phyloP scores from a whole-genome alignment of 2,329 filamentous ascomycete species.

The Neofusicoccum cordaticola region DNA sequence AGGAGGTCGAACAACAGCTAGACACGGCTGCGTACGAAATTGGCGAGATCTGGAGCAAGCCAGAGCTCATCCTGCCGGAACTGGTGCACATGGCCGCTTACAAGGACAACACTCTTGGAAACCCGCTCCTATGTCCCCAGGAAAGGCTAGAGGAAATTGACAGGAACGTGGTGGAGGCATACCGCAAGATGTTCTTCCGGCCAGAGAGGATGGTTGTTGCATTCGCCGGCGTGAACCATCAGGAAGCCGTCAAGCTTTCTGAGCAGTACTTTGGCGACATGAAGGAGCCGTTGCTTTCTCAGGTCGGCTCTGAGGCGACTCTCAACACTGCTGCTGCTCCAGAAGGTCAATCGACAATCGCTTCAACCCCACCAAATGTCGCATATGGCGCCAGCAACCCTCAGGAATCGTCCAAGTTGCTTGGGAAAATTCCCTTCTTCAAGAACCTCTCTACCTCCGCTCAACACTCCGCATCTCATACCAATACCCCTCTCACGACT shows the following conservation, averaged over 20 bases:
- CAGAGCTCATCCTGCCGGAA: constrained; percentile 92
- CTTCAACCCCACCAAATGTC: not conserved
- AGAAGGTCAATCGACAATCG: constrained; percentile 22
- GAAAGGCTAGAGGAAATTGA: constrained; percentile 77
- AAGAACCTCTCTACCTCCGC: constrained; percentile 82
- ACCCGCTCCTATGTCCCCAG: constrained; percentile 85
- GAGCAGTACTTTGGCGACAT: constrained; percentile 92
- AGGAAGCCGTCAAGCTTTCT: constrained; percentile 72
- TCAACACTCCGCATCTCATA: constrained; percentile 53
- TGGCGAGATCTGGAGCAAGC: constrained; percentile 95
- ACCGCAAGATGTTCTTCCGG: constrained; percentile 78
- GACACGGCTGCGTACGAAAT: constrained; percentile 94
- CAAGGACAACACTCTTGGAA: constrained; percentile 92
- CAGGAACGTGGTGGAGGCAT: constrained; percentile 69
- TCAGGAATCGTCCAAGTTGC: constrained; percentile 61
- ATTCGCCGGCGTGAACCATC: constrained; percentile 86
- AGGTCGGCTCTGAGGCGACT: constrained; percentile 57
- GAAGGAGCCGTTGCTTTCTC: constrained; percentile 52
- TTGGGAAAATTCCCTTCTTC: constrained; percentile 84
- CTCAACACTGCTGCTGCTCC: constrained; percentile 23
- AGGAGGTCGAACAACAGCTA: constrained; percentile 82
- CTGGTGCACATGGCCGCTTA: constrained; percentile 93
- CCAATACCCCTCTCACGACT: constrained; percentile 2
- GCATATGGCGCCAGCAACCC: constrained; percentile 27
- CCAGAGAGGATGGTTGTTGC: constrained; percentile 92